phyloP scores from a whole-genome alignment of 2,329 filamentous ascomycete genomes.

The Verticillium klebahnii region DNA sequence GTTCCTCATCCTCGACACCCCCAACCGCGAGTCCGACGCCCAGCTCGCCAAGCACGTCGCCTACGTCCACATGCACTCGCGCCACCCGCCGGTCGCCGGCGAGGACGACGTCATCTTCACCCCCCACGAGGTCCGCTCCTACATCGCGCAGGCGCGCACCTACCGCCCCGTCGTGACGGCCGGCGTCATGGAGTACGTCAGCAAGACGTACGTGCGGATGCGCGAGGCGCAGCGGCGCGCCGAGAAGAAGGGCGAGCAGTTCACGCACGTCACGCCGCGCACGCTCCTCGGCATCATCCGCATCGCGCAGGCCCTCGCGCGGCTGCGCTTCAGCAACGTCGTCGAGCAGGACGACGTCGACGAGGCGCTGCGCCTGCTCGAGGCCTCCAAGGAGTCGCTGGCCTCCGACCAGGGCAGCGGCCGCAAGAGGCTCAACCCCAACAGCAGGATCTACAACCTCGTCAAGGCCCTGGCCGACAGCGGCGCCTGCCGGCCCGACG shows the following conservation, averaged over 20 bases:
- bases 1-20: conserved; percentile 94
- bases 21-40: conserved; percentile 82
- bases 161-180: conserved; percentile 84
- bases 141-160: conserved; percentile 86
- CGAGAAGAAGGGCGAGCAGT: conserved; percentile 86
- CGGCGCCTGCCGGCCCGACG: conserved; percentile 77
- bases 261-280: conserved; percentile 89
- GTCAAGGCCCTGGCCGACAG: conserved; percentile 83
- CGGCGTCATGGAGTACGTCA: conserved; percentile 89
- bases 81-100: conserved; percentile 69
- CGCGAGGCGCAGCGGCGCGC: conserved; percentile 88
- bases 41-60: conserved; percentile 94
- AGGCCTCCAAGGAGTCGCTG: conserved; percentile 89
- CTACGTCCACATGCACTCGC: conserved; percentile 94
- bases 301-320: conserved; percentile 87
- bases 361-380: conserved; percentile 83
- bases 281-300: conserved; percentile 90
- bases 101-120: conserved; percentile 68
- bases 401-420: conserved; percentile 62
- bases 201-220: conserved; percentile 93
- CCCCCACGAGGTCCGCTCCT: conserved; percentile 90
- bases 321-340: conserved; percentile 79
- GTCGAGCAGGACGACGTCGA: conserved; percentile 93
- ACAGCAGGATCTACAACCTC: conserved; percentile 90
- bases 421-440: conserved; percentile 70